Percentiles rank a stretch among this genome's conserved stretches.
phyloP scores from a whole-genome alignment of 805 yeast genomes.

The Candida khao-thaluensis region DNA sequence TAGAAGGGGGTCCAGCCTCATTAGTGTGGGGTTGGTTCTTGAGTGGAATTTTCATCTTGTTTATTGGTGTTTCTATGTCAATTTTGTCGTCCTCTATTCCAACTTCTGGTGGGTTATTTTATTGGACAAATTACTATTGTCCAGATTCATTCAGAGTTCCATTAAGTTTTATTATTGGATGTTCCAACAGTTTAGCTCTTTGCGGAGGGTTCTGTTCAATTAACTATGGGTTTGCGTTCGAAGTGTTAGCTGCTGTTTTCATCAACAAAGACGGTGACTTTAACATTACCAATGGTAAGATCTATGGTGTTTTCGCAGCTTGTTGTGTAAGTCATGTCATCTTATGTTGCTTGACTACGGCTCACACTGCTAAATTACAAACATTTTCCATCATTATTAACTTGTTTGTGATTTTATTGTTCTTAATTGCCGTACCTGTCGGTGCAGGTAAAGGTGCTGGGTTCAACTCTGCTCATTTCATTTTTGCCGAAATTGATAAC shows the following conservation, averaged over 20 bases:
- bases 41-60: conserved; percentile 53
- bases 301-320: conserved; percentile 67
- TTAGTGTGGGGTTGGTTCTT: conserved; percentile 75
- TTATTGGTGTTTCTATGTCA: conserved; percentile 62
- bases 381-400: conserved; percentile 57
- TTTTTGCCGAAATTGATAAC: conserved; percentile 55
- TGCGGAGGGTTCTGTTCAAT: conserved; percentile 67
- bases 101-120: conserved; percentile 70
- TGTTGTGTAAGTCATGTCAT: conserved; percentile 52
- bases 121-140: conserved; percentile 52
- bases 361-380: conserved; percentile 57
- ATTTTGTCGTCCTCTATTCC: conserved; percentile 70
- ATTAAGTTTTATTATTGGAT: conserved; percentile 62
- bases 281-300: conserved; percentile 49
- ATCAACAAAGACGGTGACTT: conserved; percentile 55
- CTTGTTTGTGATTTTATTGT: conserved; percentile 49
- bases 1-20: conserved; percentile 63
- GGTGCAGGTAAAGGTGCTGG: conserved; percentile 41
- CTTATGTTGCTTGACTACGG: conserved; percentile 57
- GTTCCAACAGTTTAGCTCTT: conserved; percentile 65
- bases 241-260: conserved; percentile 57
- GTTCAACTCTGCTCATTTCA: conserved; percentile 35
- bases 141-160: conserved; percentile 53
- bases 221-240: conserved; percentile 65
- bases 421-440: conserved; percentile 63